Base-by-base conservation (phyloP, 108 stramenopile species). In the Fistulifera pelliculosa region DNA sequence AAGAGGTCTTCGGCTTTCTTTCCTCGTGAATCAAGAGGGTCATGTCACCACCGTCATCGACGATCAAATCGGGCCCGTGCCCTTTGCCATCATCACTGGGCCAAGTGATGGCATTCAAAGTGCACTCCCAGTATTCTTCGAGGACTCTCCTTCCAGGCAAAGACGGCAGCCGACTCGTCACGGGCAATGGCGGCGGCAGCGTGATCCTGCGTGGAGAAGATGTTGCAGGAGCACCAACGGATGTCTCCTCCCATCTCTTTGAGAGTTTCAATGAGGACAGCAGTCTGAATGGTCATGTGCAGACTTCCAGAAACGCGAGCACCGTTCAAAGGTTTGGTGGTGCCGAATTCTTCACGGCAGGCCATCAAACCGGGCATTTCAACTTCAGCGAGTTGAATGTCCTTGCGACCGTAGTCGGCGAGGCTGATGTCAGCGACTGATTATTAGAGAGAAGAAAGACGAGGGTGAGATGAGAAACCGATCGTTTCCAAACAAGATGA, bases 251-350 rank as follows among this genome's bases (percentile, higher is more conserved):
- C 96, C 41, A 99, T 89, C 14, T 85, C 71, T 75, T 97, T 81
- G 27, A 98, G 70, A 26, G 98, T 99, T 77, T 99, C 98, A 76
- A 99, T 99, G 54, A 99, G 94, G 53, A 99, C 98, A 38, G 96
- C 98, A 8, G 98, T 99, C 71, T 99, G 98, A 76, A 99, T 96
- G 80, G 98, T 99, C 98, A 99, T 99, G 93, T 99, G 98, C 59
- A 99, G 92, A 41, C 96, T 98, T 68, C 98, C 98, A 45, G 96
- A 92, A 54, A 96, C 81, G 70, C 94, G 94, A 27, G 98, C 87
- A 51, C 92, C 94, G 22, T 62, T 54, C 52, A 99, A 88, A 41
- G 90, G 87, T 50, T 90, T 79, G 38, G 72, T 22, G 43, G 71
- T 63, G 39, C 81, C 88, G 76, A 72, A 96, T 64, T 99, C 96